Conservation (phyloP, 495 filamentous ascomycete species). For the Xylaria scruposa region DNA sequence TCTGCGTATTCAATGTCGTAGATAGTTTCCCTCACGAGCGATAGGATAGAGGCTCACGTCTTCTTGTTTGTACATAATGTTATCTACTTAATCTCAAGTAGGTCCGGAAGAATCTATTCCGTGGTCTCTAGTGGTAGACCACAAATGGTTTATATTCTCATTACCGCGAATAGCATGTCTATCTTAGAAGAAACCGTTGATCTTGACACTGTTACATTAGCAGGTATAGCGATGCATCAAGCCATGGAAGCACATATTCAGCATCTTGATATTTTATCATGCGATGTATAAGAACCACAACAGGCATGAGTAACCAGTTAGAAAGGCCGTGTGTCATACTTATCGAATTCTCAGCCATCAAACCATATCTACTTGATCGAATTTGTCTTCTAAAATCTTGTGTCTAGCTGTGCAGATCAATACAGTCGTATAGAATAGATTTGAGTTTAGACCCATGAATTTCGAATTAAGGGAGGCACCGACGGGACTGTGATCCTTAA, state of each 20-base stretch:
- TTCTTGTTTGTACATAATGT: not conserved
- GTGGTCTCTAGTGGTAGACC: not conserved
- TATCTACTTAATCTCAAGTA: not conserved
- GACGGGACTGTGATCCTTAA: not conserved
- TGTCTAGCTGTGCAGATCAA: no score
- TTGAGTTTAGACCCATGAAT: not conserved
- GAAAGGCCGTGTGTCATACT: not conserved
- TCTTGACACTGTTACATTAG: not conserved
- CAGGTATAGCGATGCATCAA: no score
- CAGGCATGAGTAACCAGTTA: not conserved
- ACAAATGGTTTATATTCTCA: not conserved
- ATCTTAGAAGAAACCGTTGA: not conserved
- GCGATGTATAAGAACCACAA: not conserved
- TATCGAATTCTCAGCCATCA: not conserved
- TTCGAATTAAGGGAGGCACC: not conserved
- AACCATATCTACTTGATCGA: not conserved
- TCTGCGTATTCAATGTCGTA: not conserved
- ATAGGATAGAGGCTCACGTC: not conserved
- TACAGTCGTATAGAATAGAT: no score
- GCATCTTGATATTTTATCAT: not conserved
- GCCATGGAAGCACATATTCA: not conserved
- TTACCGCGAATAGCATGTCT: not conserved
- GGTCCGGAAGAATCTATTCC: not conserved
- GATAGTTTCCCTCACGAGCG: not conserved
- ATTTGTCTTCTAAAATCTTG: no score